Evolutionary conservation across 345 rosid species (phyloP).

Genomic region (Turnera subulata): DNA sequence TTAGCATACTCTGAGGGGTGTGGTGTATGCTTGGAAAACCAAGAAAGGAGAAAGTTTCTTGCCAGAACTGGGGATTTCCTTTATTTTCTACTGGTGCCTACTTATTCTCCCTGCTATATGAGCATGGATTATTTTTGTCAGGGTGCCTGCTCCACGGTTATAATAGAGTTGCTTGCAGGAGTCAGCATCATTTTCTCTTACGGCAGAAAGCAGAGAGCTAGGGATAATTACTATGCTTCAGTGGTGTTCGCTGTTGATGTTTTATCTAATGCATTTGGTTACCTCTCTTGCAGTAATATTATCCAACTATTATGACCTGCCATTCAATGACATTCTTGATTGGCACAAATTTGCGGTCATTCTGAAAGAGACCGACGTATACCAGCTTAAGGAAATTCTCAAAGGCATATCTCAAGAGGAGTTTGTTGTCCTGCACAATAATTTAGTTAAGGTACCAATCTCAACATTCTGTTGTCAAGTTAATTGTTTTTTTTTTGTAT

Average conservation of each 20-base stretch:
- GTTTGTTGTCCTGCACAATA: constrained; percentile 63
- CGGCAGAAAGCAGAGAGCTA: neutral
- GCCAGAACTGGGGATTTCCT: too few species aligned
- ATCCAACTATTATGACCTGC: constrained; percentile 83
- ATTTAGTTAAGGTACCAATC: constrained; percentile 64
- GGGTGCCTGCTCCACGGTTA: too few species aligned
- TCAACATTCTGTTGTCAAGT: neutral
- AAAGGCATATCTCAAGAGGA: constrained; percentile 63
- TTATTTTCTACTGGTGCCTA: too few species aligned
- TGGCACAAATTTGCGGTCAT: constrained; percentile 78
- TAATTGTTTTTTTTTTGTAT: neutral
- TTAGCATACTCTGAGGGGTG: too few species aligned
- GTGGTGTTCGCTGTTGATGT: neutral
- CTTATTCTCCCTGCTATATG: too few species aligned
- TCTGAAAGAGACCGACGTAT: constrained; percentile 66
- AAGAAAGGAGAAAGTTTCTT: too few species aligned
- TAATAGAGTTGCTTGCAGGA: too few species aligned
- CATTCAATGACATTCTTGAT: constrained; percentile 79
- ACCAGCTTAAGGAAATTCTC: constrained; percentile 68
- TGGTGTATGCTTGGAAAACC: too few species aligned
- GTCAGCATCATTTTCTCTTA: too few species aligned
- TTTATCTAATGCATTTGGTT: neutral
- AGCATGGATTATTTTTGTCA: too few species aligned
- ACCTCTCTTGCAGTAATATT: constrained; percentile 60
- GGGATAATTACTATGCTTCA: neutral